These are phyloP conservation scores for Blastocystis sp. DNA, from an alignment of 352 stramenopile species.

Conservation along the genomic window DNA sequence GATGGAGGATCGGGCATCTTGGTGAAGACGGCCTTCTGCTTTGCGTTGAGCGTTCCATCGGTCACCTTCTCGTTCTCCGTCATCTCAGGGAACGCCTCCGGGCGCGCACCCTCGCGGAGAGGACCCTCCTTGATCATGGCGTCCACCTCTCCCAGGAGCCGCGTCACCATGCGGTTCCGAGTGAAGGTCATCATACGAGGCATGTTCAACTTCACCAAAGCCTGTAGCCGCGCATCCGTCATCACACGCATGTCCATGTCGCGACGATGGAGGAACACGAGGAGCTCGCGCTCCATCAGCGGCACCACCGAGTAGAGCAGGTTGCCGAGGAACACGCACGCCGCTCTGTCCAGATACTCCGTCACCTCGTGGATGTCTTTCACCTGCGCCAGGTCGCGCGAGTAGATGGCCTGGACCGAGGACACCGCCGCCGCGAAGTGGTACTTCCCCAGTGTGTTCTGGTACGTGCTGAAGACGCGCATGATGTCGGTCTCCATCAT, in stretches of 20 bases:
- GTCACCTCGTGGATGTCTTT: background rate
- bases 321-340: background rate
- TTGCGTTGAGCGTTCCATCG: background rate
- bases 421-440: background rate
- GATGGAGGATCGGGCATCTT: background rate
- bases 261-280: background rate
- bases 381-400: background rate
- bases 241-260: background rate
- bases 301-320: background rate
- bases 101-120: background rate
- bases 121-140: background rate
- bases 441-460: background rate
- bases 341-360: slow-evolving; percentile 6
- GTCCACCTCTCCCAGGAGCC: background rate
- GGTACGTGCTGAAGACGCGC: background rate
- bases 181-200: background rate
- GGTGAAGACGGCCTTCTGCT: background rate
- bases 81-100: background rate
- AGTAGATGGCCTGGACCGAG: background rate
- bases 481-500: background rate
- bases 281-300: background rate
- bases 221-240: background rate
- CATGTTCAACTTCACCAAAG: background rate
- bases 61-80: slow-evolving; percentile 23
- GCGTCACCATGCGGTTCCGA: background rate